Evolutionary conservation across 495 filamentous ascomycete genomes (phyloP), one percentile per base, ranked within the genome.

Genomic region (Halenospora varia): DNA sequence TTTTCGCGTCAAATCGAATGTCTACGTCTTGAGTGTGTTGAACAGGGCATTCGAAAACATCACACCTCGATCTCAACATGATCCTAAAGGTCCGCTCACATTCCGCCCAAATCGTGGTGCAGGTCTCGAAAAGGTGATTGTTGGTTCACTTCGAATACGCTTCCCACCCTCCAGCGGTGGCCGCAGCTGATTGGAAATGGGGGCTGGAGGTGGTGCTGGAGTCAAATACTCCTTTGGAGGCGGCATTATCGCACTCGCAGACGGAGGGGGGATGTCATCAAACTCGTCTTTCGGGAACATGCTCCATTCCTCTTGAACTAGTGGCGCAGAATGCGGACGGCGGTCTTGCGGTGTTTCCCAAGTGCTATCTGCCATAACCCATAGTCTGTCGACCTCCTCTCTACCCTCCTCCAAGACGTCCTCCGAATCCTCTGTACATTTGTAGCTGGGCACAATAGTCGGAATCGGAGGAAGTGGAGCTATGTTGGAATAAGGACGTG

Each of bases 71-170:
- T 25, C 20, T 49, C 47, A 49, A 42, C 26, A 10, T 55, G 39
- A 2, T 18, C n/a, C 53, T 48, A 19, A 17, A 20, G 57, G 25
- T 50, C 57, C 41, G 25, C 58, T 60, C 13, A 55, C 29, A 60
- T 60, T 19, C 25, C 58, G 49, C 22, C 47, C 55, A 35, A 55
- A 50, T 52, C 58, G 10, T 45, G 51, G 51, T 42, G 51, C 15
- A 22, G 58, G 44, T 8, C 11, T 26, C 10, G 58, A 60, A 45
- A 60, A 60, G 8, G 35, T 20, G 13, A 60, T 44, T 15, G 48
- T 46, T 2, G 58, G 58, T 26, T 49, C 58, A 26, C 51, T 60
- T 25, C 58, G 58, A 46, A 60, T 47, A 29, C 58, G 49, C 49
- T 48, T 55, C 22, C 47, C 57, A 23, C 26, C 50, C 13, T 60